Evolutionary conservation across 345 rosid genomes (phyloP), one percentile per base, ranked within the genome.

Genomic region (Odontarrhena argentea): DNA sequence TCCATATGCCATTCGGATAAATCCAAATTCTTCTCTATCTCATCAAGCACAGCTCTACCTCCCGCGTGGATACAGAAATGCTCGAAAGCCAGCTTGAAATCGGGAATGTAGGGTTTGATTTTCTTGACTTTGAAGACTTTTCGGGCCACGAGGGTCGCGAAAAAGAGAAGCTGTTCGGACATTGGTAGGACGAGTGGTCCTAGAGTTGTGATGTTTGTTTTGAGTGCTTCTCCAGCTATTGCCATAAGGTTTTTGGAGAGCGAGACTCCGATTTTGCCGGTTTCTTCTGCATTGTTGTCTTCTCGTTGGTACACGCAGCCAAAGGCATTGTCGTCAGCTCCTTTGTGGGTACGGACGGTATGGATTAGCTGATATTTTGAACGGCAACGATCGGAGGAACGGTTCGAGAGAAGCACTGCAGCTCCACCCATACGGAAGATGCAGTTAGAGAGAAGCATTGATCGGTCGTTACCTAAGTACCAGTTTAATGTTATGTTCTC

Each of bases 351-450:
- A 1, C 98, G 95, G 0, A 92, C 91, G 5, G 96, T 92, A 84
- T 92, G 96, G 79, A 87, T 70, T 24, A 92, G 88, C 70, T 89
- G 96, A 38, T 92, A 92, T 74, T 92, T 92, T 12, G 98, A 89
- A 0, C 88, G 86, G 55, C 86, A 81, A 43, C 93, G 86, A 60
- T 89, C 98, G 0, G 89, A 76, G 2, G 80, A 55, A 1, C 83
- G 80, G 88, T 87, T 92, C 0, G 98, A 81, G 61, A 92, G 86
- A 57, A 92, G 96, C 65, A 92, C 83, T 2, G 98, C 96, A 0
- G 96, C 98, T 2, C 96, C 98, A 0, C 98, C 98, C 91, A 92
- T 83, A 22, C 98, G 92, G 81, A 92, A 92, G 55, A 89, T 87
- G 68, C 96, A 92, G 75, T 92, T 92, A 3, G 98, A 83, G 12